These are phyloP conservation scores for Leccinellum luteum DNA, from an alignment of 768 basidiomycete species.

Conservation along the genomic window DNA sequence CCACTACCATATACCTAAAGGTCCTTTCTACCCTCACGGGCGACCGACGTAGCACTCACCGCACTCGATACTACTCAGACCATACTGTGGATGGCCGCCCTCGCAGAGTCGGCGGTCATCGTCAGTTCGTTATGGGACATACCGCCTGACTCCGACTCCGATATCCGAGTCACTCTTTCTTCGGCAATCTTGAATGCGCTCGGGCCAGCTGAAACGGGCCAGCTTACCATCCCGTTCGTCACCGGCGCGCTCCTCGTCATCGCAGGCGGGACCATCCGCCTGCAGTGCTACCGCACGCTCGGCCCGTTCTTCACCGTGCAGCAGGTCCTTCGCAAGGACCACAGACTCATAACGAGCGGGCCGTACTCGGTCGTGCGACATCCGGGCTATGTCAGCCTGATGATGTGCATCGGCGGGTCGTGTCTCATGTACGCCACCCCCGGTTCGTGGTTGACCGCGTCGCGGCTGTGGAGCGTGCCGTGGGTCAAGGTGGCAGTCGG, in stretches of 20 bases:
- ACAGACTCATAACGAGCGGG: slow-evolving; percentile 25
- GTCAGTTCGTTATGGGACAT: neutral
- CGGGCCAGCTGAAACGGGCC: slow-evolving; percentile 5
- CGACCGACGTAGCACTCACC: neutral
- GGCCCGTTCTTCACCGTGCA: slow-evolving; percentile 21
- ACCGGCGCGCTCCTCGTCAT: slow-evolving; percentile 7
- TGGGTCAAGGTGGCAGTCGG: neutral
- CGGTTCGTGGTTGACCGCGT: slow-evolving; percentile 3
- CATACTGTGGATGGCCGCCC: neutral
- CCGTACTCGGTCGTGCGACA: slow-evolving; percentile 30
- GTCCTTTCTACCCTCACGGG: neutral
- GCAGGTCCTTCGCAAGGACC: slow-evolving; percentile 18
- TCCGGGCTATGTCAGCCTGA: slow-evolving; percentile 21
- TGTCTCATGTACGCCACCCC: neutral
- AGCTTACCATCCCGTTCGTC: neutral
- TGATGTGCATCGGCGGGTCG: neutral
- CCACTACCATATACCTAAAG: neutral
- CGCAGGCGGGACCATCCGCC: slow-evolving; percentile 4
- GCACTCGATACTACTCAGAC: neutral
- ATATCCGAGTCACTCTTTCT: neutral
- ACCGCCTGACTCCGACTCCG: neutral
- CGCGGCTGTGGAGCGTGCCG: neutral
- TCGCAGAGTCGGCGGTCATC: neutral
- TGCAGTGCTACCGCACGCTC: slow-evolving; percentile 15
- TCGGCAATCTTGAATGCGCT: neutral